Percentiles rank a stretch among this genome's conserved stretches.
Evolutionary conservation across 1,139 yeast species (phyloP).

Genomic region (Candida neerlandica): DNA sequence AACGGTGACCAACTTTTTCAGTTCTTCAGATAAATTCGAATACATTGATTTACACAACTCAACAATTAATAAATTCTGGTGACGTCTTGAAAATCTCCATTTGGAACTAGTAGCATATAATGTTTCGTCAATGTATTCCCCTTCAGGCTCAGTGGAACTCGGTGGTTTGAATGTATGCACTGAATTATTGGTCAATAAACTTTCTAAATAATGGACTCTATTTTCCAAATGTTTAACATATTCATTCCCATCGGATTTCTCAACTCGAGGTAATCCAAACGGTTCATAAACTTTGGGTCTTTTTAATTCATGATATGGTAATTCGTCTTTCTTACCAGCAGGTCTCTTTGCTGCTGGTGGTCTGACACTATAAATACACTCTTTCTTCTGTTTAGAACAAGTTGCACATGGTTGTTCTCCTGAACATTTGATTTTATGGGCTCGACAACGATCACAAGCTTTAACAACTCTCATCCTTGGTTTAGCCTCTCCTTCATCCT

Average conservation of each 20-base stretch:
- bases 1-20: conserved; percentile 38
- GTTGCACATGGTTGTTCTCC: conserved; percentile 58
- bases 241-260: conserved; percentile 16
- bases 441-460: conserved; percentile 65
- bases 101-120: conserved; percentile 35
- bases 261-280: conserved; percentile 23
- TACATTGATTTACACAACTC: conserved; percentile 47
- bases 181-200: conserved; percentile 26
- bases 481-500: conserved; percentile 5
- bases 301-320: conserved; percentile 9
- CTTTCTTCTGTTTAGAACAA: conserved; percentile 47
- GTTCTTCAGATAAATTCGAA: conserved; percentile 39
- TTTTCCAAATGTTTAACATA: conserved; percentile 42
- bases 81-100: conserved; percentile 55
- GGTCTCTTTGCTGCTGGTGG: neutral
- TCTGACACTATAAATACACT: conserved; percentile 32
- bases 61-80: conserved; percentile 50
- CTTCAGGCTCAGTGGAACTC: conserved; percentile 20
- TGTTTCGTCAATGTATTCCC: conserved; percentile 21
- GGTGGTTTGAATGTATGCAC: conserved; percentile 20
- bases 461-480: conserved; percentile 50
- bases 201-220: conserved; percentile 43
- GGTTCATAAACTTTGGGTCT: conserved; percentile 15
- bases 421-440: conserved; percentile 63
- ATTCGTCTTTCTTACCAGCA: neutral